A percentile compares a stretch with the other conserved stretches of the same genome.
phyloP scores from a whole-genome alignment of 140 eudicot species.

The Bidens hawaiensis region DNA sequence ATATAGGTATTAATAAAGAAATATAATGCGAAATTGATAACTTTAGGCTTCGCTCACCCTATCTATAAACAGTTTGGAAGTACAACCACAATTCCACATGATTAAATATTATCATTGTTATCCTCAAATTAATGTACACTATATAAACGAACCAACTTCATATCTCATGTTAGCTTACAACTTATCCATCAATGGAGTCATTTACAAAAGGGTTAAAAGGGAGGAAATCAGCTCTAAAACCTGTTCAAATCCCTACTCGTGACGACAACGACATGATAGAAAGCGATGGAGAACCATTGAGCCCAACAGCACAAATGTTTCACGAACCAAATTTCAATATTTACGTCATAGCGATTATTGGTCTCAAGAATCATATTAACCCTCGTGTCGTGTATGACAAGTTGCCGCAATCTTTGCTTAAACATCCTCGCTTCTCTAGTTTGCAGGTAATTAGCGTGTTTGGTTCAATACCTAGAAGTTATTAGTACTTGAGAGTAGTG shows the following conservation, averaged over 20 bases:
- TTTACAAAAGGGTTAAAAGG: conserved; percentile 8
- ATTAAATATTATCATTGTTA: too few species aligned
- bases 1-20: too few species aligned
- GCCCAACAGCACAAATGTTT: conserved; percentile 46
- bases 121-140: too few species aligned
- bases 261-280: background rate
- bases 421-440: conserved; percentile 54
- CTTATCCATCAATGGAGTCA: conserved; percentile 27
- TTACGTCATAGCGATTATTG: conserved; percentile 49
- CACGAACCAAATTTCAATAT: conserved; percentile 42
- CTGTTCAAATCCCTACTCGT: conserved; percentile 18
- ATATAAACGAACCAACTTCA: too few species aligned
- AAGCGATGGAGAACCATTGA: conserved; percentile 37
- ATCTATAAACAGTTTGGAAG: too few species aligned
- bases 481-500: too few species aligned
- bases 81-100: too few species aligned
- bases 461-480: too few species aligned
- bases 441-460: conserved; percentile 36
- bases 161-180: background rate
- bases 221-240: conserved; percentile 27
- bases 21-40: too few species aligned
- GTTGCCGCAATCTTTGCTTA: conserved; percentile 34
- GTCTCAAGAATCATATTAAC: conserved; percentile 22
- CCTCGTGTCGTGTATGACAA: conserved; percentile 20
- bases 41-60: too few species aligned